Base-by-base conservation (phyloP, 495 filamentous ascomycete species). In the Sphaerosporella brunnea region DNA sequence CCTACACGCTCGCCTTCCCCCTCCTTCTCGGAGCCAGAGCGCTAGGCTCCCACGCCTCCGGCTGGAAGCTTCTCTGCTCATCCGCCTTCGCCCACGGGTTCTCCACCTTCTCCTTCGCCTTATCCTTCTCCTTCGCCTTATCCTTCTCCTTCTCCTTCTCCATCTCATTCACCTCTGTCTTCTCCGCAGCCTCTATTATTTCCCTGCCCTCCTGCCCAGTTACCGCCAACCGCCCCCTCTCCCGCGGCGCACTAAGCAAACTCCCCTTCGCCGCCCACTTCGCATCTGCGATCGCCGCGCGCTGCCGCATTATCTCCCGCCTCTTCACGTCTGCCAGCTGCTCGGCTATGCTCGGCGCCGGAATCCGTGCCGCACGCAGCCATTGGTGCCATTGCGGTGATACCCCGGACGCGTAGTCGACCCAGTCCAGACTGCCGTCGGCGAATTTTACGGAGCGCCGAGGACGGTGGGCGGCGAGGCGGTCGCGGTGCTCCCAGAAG, bases 341-440 rank as follows among this genome's bases (percentile, higher is more conserved):
- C 62, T 97, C 90, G 15, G 68, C 53, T 15, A 94, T 64, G 0
- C 73, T 74, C 0, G 90, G 90, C 0, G 92, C 69, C 4, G 73
- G 60, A 4, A 57, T 15, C 3, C 90, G 80, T 7, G 82, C 81
- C 53, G 92, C 73, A 30, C 92, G 84, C 10, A 97, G 78, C 90
- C 90, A 97, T 62, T 95, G 88, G 62, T 88, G 83, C 90, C 90
- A 97, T 67, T 80, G 77, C 1, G 88, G 51, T 47, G 15, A 67
- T 63, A 60, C 56, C 45, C 0, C 52, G 42, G 0, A 56, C 28
- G 15, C 52, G 24, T 60, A 60, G 32, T 56, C 58, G 2, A 56
- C 53, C 13, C 42, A 36, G 32, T 61, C 57, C 0, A 24, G 25
- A 11, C 46, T 19, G 5, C 15, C 21, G 23, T 44, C 37, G 7